Evolutionary conservation across 1,139 yeast species (phyloP).

Genomic region (Debaryomyces singareniensis): DNA sequence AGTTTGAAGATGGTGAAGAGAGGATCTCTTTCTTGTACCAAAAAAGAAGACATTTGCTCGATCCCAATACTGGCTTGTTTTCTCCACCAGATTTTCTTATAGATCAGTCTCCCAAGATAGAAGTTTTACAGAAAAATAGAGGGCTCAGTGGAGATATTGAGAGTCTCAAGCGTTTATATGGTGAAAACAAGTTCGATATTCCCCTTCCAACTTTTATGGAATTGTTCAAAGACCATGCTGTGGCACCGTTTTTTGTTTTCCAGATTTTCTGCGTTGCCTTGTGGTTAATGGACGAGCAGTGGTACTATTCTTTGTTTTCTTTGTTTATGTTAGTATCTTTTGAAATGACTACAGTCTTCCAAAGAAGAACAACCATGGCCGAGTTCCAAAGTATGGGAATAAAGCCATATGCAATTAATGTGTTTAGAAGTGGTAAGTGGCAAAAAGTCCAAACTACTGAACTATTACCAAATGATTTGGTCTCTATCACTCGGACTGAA

Average conservation of each 20-base stretch:
- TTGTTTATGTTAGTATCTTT: conserved; percentile 87
- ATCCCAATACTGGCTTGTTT: conserved; percentile 48
- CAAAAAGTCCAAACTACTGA: conserved; percentile 60
- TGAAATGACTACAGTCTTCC: conserved; percentile 92
- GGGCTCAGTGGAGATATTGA: conserved; percentile 64
- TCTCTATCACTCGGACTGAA: conserved; percentile 78
- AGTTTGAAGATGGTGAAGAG: conserved; percentile 50
- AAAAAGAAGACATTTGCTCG: conserved; percentile 82
- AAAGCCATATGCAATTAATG: conserved; percentile 78
- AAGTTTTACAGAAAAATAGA: conserved; percentile 49
- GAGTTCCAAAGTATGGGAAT: conserved; percentile 98
- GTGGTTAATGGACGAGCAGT: conserved; percentile 95
- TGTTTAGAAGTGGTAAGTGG: conserved; percentile 71
- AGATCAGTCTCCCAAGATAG: conserved; percentile 57
- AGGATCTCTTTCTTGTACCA: conserved; percentile 81
- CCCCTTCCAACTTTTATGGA: conserved; percentile 91
- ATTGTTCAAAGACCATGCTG: conserved; percentile 94
- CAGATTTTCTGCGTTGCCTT: conserved; percentile 93
- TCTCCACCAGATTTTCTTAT: conserved; percentile 77
- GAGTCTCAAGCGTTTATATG: conserved; percentile 57
- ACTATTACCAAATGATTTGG: conserved; percentile 87
- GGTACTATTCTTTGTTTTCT: conserved; percentile 92
- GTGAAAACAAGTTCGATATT: conserved; percentile 83
- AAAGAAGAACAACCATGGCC: conserved; percentile 88
- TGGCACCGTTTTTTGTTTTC: conserved; percentile 96